A percentile compares a stretch with the other conserved stretches of the same genome.
phyloP scores from a whole-genome alignment of 2,329 filamentous ascomycete genomes.

The Xylaria sp. region DNA sequence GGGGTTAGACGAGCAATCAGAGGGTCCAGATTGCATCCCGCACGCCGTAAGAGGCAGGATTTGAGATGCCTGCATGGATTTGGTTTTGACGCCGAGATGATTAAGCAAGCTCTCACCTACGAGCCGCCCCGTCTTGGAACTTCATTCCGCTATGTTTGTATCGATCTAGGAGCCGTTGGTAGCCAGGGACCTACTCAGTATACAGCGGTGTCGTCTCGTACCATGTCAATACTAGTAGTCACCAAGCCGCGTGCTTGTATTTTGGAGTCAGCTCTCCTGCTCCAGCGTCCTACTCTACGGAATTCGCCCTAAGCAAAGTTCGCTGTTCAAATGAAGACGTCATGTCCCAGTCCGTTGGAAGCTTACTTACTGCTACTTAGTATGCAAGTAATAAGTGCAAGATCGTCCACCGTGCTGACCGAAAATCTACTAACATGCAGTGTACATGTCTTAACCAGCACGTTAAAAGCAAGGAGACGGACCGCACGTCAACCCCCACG shows the following conservation, averaged over 20 bases:
- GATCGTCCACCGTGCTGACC: not conserved
- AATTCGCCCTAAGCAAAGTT: not conserved
- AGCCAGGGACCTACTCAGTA: not conserved
- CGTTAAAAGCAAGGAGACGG: constrained; percentile 9
- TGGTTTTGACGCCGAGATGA: constrained; percentile 15
- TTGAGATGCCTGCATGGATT: constrained; percentile 32
- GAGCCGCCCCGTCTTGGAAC: constrained; percentile 21
- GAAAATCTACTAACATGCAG: not conserved
- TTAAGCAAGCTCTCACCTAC: constrained; percentile 6
- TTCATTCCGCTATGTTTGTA: constrained; percentile 7
- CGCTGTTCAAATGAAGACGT: not conserved
- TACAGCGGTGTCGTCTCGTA: not conserved
- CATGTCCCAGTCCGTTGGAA: constrained; percentile 2
- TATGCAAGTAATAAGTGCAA: not conserved
- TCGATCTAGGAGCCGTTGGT: constrained; percentile 11
- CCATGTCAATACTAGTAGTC: constrained; percentile 8
- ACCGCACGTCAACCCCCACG: constrained; percentile 22
- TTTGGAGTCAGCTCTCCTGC: constrained; percentile 7
- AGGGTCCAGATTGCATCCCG: constrained; percentile 29
- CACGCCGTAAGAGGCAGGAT: constrained; percentile 24
- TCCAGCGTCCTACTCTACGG: not conserved
- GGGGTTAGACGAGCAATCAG: not conserved
- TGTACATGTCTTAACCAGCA: not conserved
- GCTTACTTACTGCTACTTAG: not conserved
- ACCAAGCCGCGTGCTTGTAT: constrained; percentile 5